Evolutionary conservation across 805 yeast species (phyloP).

Genomic region (Cyberlindnera petersonii): DNA sequence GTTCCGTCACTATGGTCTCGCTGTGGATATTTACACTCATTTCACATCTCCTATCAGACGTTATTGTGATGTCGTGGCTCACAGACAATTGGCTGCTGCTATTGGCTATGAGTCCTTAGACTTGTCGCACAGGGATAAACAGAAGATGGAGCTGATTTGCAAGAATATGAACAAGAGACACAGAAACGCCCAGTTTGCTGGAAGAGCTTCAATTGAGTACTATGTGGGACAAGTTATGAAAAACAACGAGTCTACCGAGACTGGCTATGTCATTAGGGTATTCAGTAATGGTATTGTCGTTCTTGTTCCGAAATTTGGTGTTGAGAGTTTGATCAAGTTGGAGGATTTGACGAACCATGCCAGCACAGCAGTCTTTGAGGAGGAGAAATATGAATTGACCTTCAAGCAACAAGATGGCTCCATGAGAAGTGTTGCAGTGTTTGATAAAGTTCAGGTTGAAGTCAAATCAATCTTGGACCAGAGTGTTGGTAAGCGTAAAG

Average conservation of each 20-base stretch:
- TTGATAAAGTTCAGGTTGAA: slow-evolving; percentile 81
- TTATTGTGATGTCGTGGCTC: slow-evolving; percentile 96
- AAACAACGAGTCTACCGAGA: slow-evolving; percentile 71
- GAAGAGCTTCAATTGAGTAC: slow-evolving; percentile 95
- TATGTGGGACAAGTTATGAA: slow-evolving; percentile 98
- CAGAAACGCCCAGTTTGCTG: slow-evolving; percentile 98
- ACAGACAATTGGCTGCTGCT: slow-evolving; percentile 97
- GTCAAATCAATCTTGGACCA: slow-evolving; percentile 82
- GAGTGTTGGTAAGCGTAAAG: slow-evolving; percentile 87
- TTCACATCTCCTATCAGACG: slow-evolving; percentile 98
- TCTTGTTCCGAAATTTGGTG: slow-evolving; percentile 91
- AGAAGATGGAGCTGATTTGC: slow-evolving; percentile 83
- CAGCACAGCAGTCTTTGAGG: slow-evolving; percentile 63
- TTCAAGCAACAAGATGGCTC: slow-evolving; percentile 48
- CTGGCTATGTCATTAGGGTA: slow-evolving; percentile 88
- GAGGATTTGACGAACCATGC: slow-evolving; percentile 68
- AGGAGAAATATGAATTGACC: slow-evolving; percentile 66
- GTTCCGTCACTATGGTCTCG: slow-evolving; percentile 94
- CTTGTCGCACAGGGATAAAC: slow-evolving; percentile 79
- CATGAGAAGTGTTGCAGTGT: slow-evolving; percentile 56
- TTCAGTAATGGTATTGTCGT: slow-evolving; percentile 94
- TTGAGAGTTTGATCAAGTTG: slow-evolving; percentile 85
- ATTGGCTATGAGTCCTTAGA: slow-evolving; percentile 88
- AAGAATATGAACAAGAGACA: slow-evolving; percentile 90
- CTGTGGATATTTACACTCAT: slow-evolving; percentile 96